Percentiles rank a stretch among this genome's conserved stretches.
phyloP scores from a whole-genome alignment of 371 early-diverging fungal genomes.

The Saksenaea oblongispora region DNA sequence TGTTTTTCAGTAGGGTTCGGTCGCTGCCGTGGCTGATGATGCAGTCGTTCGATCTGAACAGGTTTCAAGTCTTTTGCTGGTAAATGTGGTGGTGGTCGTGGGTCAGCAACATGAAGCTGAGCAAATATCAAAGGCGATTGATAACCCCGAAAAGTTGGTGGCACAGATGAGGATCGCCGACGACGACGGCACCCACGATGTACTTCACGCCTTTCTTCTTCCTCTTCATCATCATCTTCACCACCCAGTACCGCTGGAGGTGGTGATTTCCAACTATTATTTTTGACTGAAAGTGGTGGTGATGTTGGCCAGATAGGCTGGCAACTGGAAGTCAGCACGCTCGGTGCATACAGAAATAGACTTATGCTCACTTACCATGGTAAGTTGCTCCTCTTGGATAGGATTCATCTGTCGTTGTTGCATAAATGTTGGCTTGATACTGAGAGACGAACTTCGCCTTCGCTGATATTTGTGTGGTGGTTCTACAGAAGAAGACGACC shows the following conservation, averaged over 20 bases:
- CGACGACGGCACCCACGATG: conserved; percentile 11
- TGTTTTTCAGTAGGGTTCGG: neutral
- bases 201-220: conserved; percentile 15
- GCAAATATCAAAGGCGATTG: conserved; percentile 28
- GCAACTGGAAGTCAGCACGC: neutral
- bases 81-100: conserved; percentile 17
- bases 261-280: neutral
- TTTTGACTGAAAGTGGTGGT: conserved; percentile 1
- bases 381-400: neutral
- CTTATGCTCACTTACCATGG: neutral
- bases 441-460: conserved; percentile 9
- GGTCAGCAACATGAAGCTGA: conserved; percentile 31
- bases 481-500: conserved; percentile 2
- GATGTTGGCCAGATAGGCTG: neutral
- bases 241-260: neutral
- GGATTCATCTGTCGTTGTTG: neutral
- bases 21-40: neutral
- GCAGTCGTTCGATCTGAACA: conserved; percentile 11
- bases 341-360: neutral
- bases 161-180: conserved; percentile 33
- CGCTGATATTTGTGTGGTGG: conserved; percentile 7
- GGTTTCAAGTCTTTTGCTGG: neutral
- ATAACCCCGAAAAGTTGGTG: conserved; percentile 23
- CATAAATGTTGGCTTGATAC: conserved; percentile 4
- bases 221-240: conserved; percentile 7